Evolutionary conservation across 78 protist genomes (phyloP).

Genomic region (Ministeria vibrans): DNA sequence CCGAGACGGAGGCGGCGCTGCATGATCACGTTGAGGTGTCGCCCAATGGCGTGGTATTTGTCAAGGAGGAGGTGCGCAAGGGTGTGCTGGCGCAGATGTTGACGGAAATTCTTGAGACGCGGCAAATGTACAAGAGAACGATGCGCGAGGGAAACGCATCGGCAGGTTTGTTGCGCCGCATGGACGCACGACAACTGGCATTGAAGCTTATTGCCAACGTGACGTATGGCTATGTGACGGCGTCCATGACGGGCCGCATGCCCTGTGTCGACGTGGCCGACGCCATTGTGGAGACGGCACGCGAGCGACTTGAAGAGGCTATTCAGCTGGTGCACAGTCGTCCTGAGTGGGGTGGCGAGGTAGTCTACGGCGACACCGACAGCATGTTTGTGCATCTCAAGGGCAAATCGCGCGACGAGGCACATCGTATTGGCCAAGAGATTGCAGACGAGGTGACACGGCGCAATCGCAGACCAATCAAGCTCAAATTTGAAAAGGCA

Average conservation of each 20-base stretch:
- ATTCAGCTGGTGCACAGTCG: conserved; percentile 36
- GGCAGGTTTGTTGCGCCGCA: conserved; percentile 16
- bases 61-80: conserved; percentile 31
- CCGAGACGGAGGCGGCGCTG: neutral
- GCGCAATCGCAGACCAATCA: conserved; percentile 76
- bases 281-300: conserved; percentile 82
- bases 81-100: conserved; percentile 90
- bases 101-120: conserved; percentile 85
- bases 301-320: conserved; percentile 81
- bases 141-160: conserved; percentile 39
- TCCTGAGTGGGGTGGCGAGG: conserved; percentile 59
- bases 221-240: conserved; percentile 95
- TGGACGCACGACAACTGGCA: conserved; percentile 86
- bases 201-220: conserved; percentile 96
- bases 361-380: conserved; percentile 99
- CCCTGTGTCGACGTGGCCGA: conserved; percentile 96
- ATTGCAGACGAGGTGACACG: conserved; percentile 77
- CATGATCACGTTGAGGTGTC: conserved; percentile 19
- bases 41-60: conserved; percentile 68
- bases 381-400: conserved; percentile 79
- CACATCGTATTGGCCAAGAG: conserved; percentile 68
- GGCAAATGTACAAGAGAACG: conserved; percentile 78
- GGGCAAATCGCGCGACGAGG: conserved; percentile 61
- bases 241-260: conserved; percentile 93
- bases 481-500: conserved; percentile 76